Base-by-base conservation (phyloP, 805 yeast genomes). In the Sporopachydermia quercuum region DNA sequence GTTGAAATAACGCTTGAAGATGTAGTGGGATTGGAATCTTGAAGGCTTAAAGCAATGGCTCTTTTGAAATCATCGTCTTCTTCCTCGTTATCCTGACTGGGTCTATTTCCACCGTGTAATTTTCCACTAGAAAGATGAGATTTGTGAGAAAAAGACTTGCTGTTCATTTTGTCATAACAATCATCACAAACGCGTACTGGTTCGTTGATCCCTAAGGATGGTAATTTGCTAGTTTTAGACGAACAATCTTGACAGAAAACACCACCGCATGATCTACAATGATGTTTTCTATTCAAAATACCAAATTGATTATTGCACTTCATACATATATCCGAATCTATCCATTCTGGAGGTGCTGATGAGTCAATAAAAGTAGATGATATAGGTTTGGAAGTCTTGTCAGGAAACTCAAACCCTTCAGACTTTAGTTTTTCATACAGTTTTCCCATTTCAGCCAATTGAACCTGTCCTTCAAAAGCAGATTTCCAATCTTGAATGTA, bases 221-320 rank as follows among this genome's bases (percentile, higher is more conserved):
- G 89, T 41, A 91, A 62, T 5, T 87, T 77, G 23, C 76, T 63
- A 38, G 57, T 65, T 47, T 82, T 74, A 2, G 78, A 63, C n/a
- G 96, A 84, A 57, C 93, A 94, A 4, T 73, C 69, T 47, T 82
- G 87, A 57, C 94, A 78, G 53, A 70, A 89, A 0, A 85, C 95
- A 3, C 96, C 96, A 16, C 98, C 98, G 61, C 98, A 91, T 39
- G 94, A 80, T 40, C 98, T 70, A 58, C 98, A 91, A 59, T 91
- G 98, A 57, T 91, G 98, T 55, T 89, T 86, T 52, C 98, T 70
- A 55, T 83, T 86, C 44, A 87, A 62, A 54, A 89, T 70, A 1
- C 91, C 66, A 53, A 91, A 91, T 13, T 77, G 62, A 35, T 68
- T 74, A 39, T 93, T 85, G 48, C 96, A 85, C 41, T 84, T 75